Evolutionary conservation across 768 basidiomycete species (phyloP).

Genomic region (Pleurotus pulmonarius): DNA sequence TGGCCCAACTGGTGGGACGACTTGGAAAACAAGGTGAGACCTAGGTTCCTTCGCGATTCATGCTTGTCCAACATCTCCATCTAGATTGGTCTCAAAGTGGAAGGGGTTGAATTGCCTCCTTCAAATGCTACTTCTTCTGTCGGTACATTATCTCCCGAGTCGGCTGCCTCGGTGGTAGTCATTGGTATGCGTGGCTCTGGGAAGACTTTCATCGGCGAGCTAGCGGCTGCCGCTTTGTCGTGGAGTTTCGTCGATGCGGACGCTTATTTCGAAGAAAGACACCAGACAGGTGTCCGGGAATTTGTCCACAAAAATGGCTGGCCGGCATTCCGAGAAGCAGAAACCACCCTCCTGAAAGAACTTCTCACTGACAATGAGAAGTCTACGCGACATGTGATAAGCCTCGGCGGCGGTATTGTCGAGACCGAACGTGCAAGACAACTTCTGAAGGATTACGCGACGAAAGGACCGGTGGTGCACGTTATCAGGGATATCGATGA

Average conservation of each 20-base stretch:
- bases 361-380: constrained; percentile 49
- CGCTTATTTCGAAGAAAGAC: constrained; percentile 62
- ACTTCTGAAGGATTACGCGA: constrained; percentile 62
- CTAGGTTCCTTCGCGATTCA: neutral
- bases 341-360: constrained; percentile 64
- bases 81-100: constrained; percentile 85
- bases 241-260: constrained; percentile 86
- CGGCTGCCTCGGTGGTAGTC: constrained; percentile 63
- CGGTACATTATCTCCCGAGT: constrained; percentile 26
- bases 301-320: constrained; percentile 86
- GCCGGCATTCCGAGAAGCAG: constrained; percentile 84
- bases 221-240: constrained; percentile 70
- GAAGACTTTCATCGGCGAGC: constrained; percentile 82
- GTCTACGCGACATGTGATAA: constrained; percentile 67
- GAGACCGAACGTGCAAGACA: constrained; percentile 77
- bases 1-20: constrained; percentile 99
- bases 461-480: constrained; percentile 69
- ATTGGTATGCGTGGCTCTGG: constrained; percentile 98
- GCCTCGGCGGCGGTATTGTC: constrained; percentile 92
- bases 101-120: constrained; percentile 73
- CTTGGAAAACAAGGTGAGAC: constrained; percentile 81
- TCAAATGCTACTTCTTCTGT: constrained; percentile 38
- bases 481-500: constrained; percentile 78
- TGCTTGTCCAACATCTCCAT: neutral
- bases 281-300: constrained; percentile 58